Evolutionary conservation across 1,284 basidiomycete species (phyloP), one percentile per base, ranked within the genome.

Genomic region (Phellopilus nigrolimitatus): DNA sequence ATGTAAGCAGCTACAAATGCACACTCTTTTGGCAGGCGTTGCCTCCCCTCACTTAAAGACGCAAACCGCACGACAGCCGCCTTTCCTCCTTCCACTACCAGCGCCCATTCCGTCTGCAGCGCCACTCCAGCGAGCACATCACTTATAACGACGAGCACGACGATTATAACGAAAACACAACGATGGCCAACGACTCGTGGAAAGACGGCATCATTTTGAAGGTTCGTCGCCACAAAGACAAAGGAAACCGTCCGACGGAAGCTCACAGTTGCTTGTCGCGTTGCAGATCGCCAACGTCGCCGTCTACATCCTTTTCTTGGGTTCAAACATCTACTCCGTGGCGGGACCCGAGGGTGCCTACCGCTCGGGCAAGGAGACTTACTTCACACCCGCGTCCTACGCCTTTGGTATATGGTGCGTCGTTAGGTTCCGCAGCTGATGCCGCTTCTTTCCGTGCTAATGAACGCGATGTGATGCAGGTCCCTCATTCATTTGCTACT

Each of bases 311-410:
- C 69, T 88, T 59, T 91, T 94, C 73, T 73, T 93, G n/a, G 88
- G 90, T 31, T 88, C 84, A 56, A 95, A 95, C 68, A 76, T 92
- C 49, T 95, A 94, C 74, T 84, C 83, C 39, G 78, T 92, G 56
- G 82, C 89, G 2, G 78, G 81, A 0, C 85, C 86, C 0, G 73
- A 77, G 39, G 80, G 80, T 60, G 76, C 82, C 47, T 88, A 88
- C 69, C 79, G 73, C 63, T 68, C 72, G 55, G 80, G 77, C 46
- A 89, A 88, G 66, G 81, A 88, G 60, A 95, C 92, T 4, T 97
- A 93, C 66, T 71, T 97, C 54, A 95, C 92, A 0, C 93, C 94
- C 28, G 89, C 90, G 19, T 82, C 86, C 27, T 95, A 89, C 82
- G 82, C 86, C 1, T 92, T 90, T 71, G 75, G 82, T 67, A 87